phyloP scores from a whole-genome alignment of 140 eudicot genomes.

The Erigeron philadelphicus region DNA sequence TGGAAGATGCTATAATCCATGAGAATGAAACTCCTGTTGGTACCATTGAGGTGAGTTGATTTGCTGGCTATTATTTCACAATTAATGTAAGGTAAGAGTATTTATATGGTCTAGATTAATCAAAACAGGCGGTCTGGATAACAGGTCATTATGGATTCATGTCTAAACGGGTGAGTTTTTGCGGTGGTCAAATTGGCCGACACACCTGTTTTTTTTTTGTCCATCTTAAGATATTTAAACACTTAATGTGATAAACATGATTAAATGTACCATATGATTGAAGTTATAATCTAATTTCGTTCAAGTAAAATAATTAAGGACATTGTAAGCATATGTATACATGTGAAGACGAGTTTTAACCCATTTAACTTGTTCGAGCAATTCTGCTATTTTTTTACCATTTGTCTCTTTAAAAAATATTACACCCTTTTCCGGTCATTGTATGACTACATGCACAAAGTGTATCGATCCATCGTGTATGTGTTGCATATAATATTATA shows the following conservation, averaged over 20 bases:
- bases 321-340: background rate
- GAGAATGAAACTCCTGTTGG: slow-evolving; percentile 33
- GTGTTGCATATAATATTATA: too few species aligned
- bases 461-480: too few species aligned
- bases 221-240: background rate
- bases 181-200: background rate
- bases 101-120: background rate
- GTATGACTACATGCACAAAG: too few species aligned
- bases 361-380: background rate
- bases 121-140: background rate
- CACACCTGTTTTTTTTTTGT: background rate
- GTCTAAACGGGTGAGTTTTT: background rate
- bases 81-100: background rate
- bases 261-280: background rate
- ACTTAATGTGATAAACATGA: background rate
- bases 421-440: too few species aligned
- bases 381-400: too few species aligned
- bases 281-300: background rate
- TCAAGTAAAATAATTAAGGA: background rate
- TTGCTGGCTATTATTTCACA: background rate
- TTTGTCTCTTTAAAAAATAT: too few species aligned
- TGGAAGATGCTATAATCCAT: slow-evolving; percentile 28
- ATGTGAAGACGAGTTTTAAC: background rate
- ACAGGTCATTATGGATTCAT: background rate
- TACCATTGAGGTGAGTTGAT: slow-evolving; percentile 36